Conservation (phyloP, 164 flowering plant species). For the Nymphaea thermarum region DNA sequence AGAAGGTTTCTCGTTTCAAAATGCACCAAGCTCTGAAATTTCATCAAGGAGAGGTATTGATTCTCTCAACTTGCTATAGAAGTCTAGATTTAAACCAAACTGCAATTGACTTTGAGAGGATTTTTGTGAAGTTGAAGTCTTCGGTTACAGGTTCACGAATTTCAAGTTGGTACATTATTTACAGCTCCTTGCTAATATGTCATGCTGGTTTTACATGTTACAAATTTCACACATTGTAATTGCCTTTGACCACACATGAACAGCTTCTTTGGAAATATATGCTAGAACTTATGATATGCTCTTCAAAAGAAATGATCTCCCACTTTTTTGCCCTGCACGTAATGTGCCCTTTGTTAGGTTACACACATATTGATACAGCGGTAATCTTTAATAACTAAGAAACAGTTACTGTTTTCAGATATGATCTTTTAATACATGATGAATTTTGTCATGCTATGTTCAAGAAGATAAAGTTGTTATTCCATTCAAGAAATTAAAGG, state of each 20-base stretch:
- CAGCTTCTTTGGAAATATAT: conserved; percentile 48
- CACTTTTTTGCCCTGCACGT: conserved; percentile 46
- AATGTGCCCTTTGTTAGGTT: conserved; percentile 61
- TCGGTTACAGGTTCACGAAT: too few species aligned
- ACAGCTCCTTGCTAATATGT: too few species aligned
- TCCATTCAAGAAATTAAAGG: too few species aligned
- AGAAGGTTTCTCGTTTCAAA: conserved; percentile 42
- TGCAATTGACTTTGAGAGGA: too few species aligned
- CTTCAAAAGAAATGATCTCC: conserved; percentile 39
- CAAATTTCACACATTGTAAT: too few species aligned
- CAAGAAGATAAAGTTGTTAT: too few species aligned
- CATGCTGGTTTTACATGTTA: too few species aligned
- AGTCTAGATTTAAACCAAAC: too few species aligned
- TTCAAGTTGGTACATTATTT: too few species aligned
- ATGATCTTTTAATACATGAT: background rate
- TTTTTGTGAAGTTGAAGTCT: too few species aligned
- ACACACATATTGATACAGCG: conserved; percentile 68
- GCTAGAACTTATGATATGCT: conserved; percentile 25
- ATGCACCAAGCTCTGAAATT: conserved; percentile 88
- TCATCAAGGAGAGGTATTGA: conserved; percentile 52
- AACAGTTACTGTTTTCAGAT: background rate
- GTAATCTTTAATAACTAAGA: conserved; percentile 19
- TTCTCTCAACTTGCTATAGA: background rate
- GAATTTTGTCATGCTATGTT: too few species aligned
- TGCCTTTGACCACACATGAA: conserved; percentile 19